A percentile compares a stretch with the other conserved stretches of the same genome.
Conservation (phyloP, 768 basidiomycete genomes). For the Hygrocybe punicea region DNA sequence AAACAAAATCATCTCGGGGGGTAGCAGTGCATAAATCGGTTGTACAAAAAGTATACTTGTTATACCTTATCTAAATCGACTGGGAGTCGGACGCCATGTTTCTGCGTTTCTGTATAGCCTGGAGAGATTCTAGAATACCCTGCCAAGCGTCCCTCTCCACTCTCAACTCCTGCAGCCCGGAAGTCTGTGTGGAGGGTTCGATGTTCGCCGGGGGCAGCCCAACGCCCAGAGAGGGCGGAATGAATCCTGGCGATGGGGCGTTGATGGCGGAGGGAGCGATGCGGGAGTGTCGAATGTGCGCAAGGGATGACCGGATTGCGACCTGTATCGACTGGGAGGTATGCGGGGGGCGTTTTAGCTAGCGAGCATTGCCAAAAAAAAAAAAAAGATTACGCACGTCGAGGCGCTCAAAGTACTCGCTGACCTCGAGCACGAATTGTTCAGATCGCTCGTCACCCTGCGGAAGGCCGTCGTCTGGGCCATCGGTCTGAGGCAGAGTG, state of each 20-base stretch:
- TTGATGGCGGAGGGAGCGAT: constrained; percentile 88
- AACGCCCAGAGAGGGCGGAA: constrained; percentile 77
- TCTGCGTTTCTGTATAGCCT: constrained; percentile 9
- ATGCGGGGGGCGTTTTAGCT: no score
- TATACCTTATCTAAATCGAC: no score
- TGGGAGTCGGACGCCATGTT: neutral
- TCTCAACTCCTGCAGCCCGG: constrained; percentile 75
- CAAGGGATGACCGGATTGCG: constrained; percentile 71
- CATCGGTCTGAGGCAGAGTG: constrained; percentile 80
- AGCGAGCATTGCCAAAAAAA: no score
- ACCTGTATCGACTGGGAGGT: constrained; percentile 63
- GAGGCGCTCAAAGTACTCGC: constrained; percentile 80
- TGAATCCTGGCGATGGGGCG: constrained; percentile 66
- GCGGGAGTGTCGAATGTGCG: constrained; percentile 76
- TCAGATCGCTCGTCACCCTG: constrained; percentile 82
- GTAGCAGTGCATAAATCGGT: no score
- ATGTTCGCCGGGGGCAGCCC: constrained; percentile 53
- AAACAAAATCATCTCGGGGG: no score
- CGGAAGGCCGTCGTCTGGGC: constrained; percentile 60
- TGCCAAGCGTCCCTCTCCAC: constrained; percentile 76
- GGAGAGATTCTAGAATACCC: constrained; percentile 64
- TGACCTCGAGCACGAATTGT: constrained; percentile 79
- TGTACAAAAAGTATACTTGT: no score
- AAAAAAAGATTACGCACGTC: constrained; percentile 48
- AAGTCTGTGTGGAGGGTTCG: constrained; percentile 38